These are phyloP conservation scores for Epichloe scottii DNA, from an alignment of 2,329 filamentous ascomycete genomes.

Conservation along the genomic window DNA sequence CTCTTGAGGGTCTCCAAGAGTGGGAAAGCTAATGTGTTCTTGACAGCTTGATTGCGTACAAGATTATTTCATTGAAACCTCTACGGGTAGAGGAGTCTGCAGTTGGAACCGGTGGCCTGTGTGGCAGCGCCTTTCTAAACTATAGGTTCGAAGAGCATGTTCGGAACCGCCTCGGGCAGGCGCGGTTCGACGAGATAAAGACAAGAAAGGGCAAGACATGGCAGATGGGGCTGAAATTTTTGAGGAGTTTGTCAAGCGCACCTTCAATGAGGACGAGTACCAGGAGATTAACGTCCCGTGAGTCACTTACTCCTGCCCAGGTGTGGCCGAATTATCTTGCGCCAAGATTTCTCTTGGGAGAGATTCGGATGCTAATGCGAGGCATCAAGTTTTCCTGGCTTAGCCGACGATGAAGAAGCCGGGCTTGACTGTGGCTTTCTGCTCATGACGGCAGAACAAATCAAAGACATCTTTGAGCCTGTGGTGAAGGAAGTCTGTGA, in stretches of 20 bases:
- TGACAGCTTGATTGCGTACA: slow-evolving; percentile 59
- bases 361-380: neutral
- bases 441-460: slow-evolving; percentile 54
- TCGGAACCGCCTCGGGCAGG: slow-evolving; percentile 50
- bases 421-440: slow-evolving; percentile 67
- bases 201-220: slow-evolving; percentile 66
- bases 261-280: slow-evolving; percentile 69
- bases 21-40: slow-evolving; percentile 10
- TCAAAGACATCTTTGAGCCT: slow-evolving; percentile 64
- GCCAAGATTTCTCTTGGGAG: neutral
- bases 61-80: slow-evolving; percentile 61
- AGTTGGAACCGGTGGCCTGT: slow-evolving; percentile 65
- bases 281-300: slow-evolving; percentile 65
- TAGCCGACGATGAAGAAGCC: slow-evolving; percentile 63
- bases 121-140: slow-evolving; percentile 68
- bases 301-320: slow-evolving; percentile 14
- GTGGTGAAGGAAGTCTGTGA: slow-evolving; percentile 60
- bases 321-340: neutral
- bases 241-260: slow-evolving; percentile 75
- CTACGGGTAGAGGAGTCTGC: slow-evolving; percentile 66
- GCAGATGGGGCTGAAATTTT: slow-evolving; percentile 72
- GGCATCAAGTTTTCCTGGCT: slow-evolving; percentile 50
- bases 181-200: slow-evolving; percentile 62
- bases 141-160: slow-evolving; percentile 73
- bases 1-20: too few species aligned